Evolutionary conservation across 805 yeast genomes (phyloP).

Genomic region (Saturnispora kantuleensis): DNA sequence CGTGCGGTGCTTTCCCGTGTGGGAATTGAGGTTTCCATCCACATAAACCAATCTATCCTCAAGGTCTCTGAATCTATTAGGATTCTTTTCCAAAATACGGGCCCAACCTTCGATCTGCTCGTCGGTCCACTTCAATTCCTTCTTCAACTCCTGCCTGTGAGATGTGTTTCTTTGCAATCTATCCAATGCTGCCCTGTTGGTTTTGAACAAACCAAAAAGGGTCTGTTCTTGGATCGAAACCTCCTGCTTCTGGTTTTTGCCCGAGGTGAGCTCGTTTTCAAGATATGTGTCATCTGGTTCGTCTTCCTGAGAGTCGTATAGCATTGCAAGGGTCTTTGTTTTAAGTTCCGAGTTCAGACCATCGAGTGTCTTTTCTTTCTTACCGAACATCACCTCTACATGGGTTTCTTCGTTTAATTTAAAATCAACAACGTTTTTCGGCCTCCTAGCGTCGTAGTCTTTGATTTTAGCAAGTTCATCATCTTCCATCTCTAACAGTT

Average conservation of each 20-base stretch:
- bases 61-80: conserved; percentile 47
- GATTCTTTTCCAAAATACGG: conserved; percentile 57
- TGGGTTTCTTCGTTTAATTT: conserved; percentile 10
- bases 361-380: conserved; percentile 19
- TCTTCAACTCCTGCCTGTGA: conserved; percentile 41
- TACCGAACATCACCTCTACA: conserved; percentile 27
- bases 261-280: conserved; percentile 38
- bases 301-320: conserved; percentile 73
- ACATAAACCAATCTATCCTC: conserved; percentile 50
- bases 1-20: conserved; percentile 13
- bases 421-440: conserved; percentile 11
- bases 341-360: conserved; percentile 31
- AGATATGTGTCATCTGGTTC: conserved; percentile 75
- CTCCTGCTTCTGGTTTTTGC: conserved; percentile 17
- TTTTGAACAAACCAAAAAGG: conserved; percentile 47
- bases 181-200: conserved; percentile 39
- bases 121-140: conserved; percentile 61
- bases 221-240: conserved; percentile 33
- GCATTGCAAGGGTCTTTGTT: conserved; percentile 46
- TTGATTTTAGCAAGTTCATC: conserved; percentile 11
- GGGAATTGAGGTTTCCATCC: conserved; percentile 27
- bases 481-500: conserved; percentile 45
- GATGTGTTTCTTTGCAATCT: conserved; percentile 37
- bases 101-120: conserved; percentile 95
- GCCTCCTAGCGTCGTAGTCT: neutral